Conservation (phyloP, 768 basidiomycete genomes). For the Lactarius deliciosus region DNA sequence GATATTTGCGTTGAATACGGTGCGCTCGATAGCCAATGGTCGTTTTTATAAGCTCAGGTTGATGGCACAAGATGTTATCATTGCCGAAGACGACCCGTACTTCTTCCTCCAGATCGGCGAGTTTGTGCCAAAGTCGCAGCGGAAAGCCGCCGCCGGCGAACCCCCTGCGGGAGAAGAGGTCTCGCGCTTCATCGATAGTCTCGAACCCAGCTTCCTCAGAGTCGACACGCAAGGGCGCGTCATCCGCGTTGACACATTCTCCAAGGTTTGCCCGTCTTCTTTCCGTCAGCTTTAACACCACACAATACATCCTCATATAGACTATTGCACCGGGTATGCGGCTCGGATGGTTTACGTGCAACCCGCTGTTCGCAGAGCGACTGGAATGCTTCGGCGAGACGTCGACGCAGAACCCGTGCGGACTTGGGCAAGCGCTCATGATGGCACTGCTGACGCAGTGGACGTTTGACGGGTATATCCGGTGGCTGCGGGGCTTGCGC, state of each 20-base stretch:
- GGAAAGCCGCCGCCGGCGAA: conserved; percentile 26
- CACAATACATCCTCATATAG: conserved; percentile 39
- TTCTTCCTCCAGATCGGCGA: conserved; percentile 66
- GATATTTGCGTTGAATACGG: conserved; percentile 81
- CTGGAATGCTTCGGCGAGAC: conserved; percentile 69
- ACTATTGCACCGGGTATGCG: conserved; percentile 76
- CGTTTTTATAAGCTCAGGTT: neutral
- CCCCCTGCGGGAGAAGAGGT: conserved; percentile 38
- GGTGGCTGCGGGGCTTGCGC: conserved; percentile 70
- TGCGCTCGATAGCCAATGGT: conserved; percentile 33
- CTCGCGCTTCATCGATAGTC: conserved; percentile 48
- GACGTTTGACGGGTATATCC: conserved; percentile 68
- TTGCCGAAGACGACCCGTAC: conserved; percentile 85
- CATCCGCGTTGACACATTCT: conserved; percentile 78
- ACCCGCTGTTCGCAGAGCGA: conserved; percentile 71
- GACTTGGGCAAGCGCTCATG: conserved; percentile 68
- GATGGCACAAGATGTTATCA: conserved; percentile 56
- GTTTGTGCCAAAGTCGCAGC: conserved; percentile 49
- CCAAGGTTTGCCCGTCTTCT: conserved; percentile 49
- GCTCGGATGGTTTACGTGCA: conserved; percentile 79
- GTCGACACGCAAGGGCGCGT: conserved; percentile 82
- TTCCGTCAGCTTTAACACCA: conserved; percentile 22
- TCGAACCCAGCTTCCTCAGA: conserved; percentile 63
- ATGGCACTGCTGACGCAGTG: conserved; percentile 62
- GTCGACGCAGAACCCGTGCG: conserved; percentile 67